Percentiles rank a stretch among this genome's conserved stretches.
These are phyloP conservation scores for Fraxinus pennsylvanica DNA, from an alignment of 257 asterid genomes.

Conservation along the genomic window DNA sequence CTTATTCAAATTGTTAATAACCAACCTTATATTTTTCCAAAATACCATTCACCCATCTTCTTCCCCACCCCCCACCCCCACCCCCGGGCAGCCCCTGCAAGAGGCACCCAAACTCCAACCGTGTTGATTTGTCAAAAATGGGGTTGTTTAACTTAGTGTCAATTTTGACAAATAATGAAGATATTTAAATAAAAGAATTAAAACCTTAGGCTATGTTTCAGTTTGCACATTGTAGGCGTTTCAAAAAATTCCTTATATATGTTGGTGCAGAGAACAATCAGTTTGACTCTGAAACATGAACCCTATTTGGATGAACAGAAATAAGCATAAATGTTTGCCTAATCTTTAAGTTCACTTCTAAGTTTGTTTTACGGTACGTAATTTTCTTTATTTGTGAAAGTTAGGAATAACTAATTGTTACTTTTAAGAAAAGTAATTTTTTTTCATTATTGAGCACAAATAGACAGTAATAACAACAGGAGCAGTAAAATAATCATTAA, in stretches of 20 bases:
- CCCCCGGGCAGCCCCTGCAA: no score
- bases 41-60: no score
- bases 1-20: neutral
- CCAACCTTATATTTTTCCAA: neutral
- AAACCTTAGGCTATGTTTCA: neutral
- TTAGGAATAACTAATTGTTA: no score
- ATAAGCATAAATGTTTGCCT: neutral
- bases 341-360: no score
- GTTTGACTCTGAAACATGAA: neutral
- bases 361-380: conserved; percentile 35
- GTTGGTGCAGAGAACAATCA: neutral
- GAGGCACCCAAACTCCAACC: no score
- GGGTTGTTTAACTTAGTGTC: neutral
- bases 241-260: neutral
- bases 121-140: no score
- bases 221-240: neutral
- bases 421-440: no score
- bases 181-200: no score
- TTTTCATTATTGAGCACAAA: neutral
- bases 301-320: neutral
- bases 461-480: neutral
- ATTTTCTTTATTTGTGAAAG: no score
- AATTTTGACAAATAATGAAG: no score
- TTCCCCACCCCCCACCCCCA: neutral
- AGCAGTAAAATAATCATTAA: neutral